phyloP scores from a whole-genome alignment of 352 stramenopile species.

The Salisapilia sapeloensis region DNA sequence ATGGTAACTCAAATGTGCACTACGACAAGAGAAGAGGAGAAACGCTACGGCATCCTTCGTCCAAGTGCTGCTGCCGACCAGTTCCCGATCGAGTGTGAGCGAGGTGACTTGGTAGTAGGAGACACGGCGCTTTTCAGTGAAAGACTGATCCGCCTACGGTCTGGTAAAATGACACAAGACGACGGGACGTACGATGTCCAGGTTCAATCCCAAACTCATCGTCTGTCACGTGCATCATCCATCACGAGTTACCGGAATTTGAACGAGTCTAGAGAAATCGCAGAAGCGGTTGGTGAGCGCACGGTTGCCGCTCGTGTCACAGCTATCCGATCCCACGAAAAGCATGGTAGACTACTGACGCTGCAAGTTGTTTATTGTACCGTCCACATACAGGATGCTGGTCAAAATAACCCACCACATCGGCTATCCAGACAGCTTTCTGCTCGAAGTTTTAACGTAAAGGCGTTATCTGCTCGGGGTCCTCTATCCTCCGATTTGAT shows the following conservation, averaged over 20 bases:
- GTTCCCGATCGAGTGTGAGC: conserved; percentile 59
- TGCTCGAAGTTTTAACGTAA: no score
- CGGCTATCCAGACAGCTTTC: no score
- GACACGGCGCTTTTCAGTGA: conserved; percentile 88
- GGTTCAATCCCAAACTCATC: conserved; percentile 8
- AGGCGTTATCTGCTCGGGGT: conserved; percentile 2
- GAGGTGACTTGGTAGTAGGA: conserved; percentile 68
- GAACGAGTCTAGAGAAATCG: not conserved
- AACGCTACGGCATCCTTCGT: conserved; percentile 6
- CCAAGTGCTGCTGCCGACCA: conserved; percentile 32
- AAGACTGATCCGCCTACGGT: conserved; percentile 35
- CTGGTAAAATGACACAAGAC: conserved; percentile 4
- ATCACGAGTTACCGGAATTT: conserved; percentile 12
- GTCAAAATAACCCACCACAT: no score
- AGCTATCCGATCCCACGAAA: conserved; percentile 19
- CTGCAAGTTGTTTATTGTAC: conserved; percentile 68
- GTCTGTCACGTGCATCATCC: conserved; percentile 7
- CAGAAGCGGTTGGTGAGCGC: conserved; percentile 36
- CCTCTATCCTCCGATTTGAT: conserved; percentile 10
- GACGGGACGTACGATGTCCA: conserved; percentile 17
- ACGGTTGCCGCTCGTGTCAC: conserved; percentile 56
- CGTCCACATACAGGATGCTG: conserved; percentile 54
- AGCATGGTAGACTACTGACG: conserved; percentile 27
- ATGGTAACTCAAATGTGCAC: conserved; percentile 70
- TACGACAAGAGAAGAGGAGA: conserved; percentile 38